Evolutionary conservation across 2,329 filamentous ascomycete species (phyloP).

Genomic region (Trichophaea hybrida): DNA sequence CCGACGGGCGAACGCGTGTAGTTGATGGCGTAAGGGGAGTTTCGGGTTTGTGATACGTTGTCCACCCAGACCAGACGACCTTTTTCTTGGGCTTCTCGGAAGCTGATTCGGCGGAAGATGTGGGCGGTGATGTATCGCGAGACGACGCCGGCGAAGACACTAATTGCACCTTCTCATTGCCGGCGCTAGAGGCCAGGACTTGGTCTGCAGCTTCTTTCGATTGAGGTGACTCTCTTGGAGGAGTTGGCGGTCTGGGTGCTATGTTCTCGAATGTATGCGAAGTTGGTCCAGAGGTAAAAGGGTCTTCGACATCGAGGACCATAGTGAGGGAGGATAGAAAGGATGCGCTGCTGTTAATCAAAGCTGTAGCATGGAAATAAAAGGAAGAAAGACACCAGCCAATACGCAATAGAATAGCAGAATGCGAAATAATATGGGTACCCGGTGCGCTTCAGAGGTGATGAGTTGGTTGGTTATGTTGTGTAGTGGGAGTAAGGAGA

Average conservation of each 20-base stretch:
- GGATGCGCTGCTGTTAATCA: no score
- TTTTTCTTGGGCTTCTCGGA: constrained; percentile 36
- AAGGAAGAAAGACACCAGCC: no score
- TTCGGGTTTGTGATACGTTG: constrained; percentile 40
- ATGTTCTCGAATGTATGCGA: constrained; percentile 38
- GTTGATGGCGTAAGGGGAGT: constrained; percentile 16
- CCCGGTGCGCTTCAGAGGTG: no score
- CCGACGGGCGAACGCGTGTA: constrained; percentile 24
- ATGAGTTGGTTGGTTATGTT: no score
- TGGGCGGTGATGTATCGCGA: constrained; percentile 29
- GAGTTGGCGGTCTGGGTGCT: constrained; percentile 49
- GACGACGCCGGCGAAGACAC: constrained; percentile 16
- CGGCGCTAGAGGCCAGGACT: constrained; percentile 5
- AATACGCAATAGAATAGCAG: no score
- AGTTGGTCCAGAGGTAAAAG: constrained; percentile 8
- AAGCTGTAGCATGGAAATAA: no score
- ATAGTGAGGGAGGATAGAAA: no score
- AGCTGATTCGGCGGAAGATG: constrained; percentile 31
- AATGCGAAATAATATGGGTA: no score
- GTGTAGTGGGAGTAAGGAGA: no score
- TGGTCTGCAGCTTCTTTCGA: constrained; percentile 29
- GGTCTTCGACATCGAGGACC: constrained; percentile 3
- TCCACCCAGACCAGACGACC: constrained; percentile 48
- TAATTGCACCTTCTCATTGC: constrained; percentile 30
- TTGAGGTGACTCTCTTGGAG: constrained; percentile 37